Percentiles rank a stretch among this genome's conserved stretches.
phyloP scores from a whole-genome alignment of 371 early-diverging fungal species.

The Rhizopus arrhizus region DNA sequence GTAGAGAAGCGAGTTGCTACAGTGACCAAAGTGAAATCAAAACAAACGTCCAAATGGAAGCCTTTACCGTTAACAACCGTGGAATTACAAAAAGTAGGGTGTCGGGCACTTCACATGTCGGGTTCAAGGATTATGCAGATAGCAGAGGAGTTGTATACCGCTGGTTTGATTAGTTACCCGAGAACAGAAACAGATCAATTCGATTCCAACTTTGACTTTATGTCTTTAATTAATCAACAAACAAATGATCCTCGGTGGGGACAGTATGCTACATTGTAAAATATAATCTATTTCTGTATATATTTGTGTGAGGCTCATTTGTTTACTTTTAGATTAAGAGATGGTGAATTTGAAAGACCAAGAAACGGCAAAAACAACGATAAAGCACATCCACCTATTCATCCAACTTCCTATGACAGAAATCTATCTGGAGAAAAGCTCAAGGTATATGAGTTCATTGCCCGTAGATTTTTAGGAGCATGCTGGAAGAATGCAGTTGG shows the following conservation, averaged over 20 bases:
- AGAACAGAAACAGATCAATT: constrained; percentile 99
- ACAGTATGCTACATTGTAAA: constrained; percentile 63
- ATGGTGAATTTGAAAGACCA: constrained; percentile 82
- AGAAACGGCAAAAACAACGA: constrained; percentile 94
- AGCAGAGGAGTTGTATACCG: constrained; percentile 85
- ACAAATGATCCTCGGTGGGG: constrained; percentile 66
- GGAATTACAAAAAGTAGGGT: constrained; percentile 90
- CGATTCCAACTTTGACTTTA: constrained; percentile 76
- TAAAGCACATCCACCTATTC: constrained; percentile 99
- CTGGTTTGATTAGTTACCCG: constrained; percentile 97
- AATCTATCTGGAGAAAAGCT: constrained; percentile 73
- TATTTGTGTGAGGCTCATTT: neutral
- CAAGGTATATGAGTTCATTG: constrained; percentile 90
- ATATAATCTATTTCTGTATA: neutral
- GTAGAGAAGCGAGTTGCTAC: constrained; percentile 60
- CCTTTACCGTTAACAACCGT: constrained; percentile 96
- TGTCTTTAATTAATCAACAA: constrained; percentile 70
- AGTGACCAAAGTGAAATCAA: constrained; percentile 61
- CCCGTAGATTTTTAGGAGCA: constrained; percentile 92
- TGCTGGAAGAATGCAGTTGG: constrained; percentile 96
- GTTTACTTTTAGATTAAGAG: constrained; percentile 52
- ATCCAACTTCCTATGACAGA: constrained; percentile 79
- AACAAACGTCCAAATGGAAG: constrained; percentile 81
- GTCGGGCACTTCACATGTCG: constrained; percentile 71
- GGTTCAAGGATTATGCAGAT: constrained; percentile 88